Base-by-base conservation (phyloP, 2,329 filamentous ascomycete species). In the Arthrocladium fulminans region DNA sequence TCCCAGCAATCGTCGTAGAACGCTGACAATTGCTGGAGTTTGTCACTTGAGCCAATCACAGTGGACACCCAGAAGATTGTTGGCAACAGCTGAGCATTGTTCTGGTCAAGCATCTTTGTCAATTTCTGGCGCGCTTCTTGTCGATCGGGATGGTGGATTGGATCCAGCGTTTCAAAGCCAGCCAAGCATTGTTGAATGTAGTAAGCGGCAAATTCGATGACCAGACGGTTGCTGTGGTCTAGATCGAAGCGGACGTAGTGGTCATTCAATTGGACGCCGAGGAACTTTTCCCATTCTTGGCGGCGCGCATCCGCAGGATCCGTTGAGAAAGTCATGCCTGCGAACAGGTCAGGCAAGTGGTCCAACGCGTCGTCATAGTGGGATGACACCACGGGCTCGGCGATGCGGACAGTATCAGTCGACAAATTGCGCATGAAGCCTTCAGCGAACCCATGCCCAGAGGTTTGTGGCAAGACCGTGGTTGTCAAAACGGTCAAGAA, bases 1-100 rank as follows among this genome's bases (percentile, higher is more conserved):
- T 37, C 32, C 32, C 44, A 47, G 22, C 44, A 47, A 23, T 47
- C 44, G 12, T 39, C 34, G 23, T 47, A 47, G 15, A 47, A 47
- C 20, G 19, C 32, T 22, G 25, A 19, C 4, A 47, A 22, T 20
- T 38, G 44, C 19, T 22, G 32, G 3, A 7, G 9, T 13, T 47
- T 38, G 32, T 47, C 44, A 24, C 39, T 10, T 22, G 32, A 7
- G 10, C 32, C 44, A 20, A 47, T 34, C 17, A 47, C 44, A 2
- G 44, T 29, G 2, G 32, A 39, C 7, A 47, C 23, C 20, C 22
- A 47, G 32, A 25, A 17, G 34, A 47, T 39, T 4, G 44, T 38
- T 3, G 24, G 32, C 22, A 47, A 17, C 6, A 47, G 7, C 22
- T 47, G 12, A 3, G 12, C 15, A 24, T 39, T 47, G 15, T 39